Evolutionary conservation across 495 filamentous ascomycete genomes (phyloP).

Genomic region (Immersiella caudata): DNA sequence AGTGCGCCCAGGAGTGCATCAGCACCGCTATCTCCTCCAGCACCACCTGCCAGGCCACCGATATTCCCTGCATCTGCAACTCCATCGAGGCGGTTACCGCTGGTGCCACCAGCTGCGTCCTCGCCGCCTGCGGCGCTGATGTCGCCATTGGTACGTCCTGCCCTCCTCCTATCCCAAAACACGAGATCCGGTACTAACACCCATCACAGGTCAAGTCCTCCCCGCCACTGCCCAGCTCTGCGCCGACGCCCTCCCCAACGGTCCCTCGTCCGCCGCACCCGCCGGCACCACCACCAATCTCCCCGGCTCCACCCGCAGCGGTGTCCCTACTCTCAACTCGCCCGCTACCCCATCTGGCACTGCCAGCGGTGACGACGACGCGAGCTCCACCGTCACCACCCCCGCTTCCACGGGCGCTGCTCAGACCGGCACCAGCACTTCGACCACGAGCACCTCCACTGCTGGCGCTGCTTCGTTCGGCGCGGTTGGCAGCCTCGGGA

Average conservation of each 20-base stretch:
- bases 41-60: conserved; percentile 41
- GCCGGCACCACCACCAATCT: conserved; percentile 19
- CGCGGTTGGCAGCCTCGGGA: neutral
- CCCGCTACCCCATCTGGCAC: conserved; percentile 17
- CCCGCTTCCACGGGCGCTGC: neutral
- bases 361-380: neutral
- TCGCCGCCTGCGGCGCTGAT: conserved; percentile 38
- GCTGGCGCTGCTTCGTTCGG: conserved; percentile 13
- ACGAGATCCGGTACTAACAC: neutral
- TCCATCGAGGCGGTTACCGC: conserved; percentile 37
- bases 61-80: conserved; percentile 50
- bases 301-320: conserved; percentile 3
- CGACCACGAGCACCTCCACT: neutral
- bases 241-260: conserved; percentile 26
- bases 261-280: conserved; percentile 7
- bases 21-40: conserved; percentile 32
- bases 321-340: conserved; percentile 7
- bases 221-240: conserved; percentile 44
- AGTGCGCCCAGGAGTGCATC: conserved; percentile 48
- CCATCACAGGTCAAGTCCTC: conserved; percentile 38
- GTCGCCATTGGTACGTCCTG: conserved; percentile 35
- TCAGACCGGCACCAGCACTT: neutral
- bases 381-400: neutral
- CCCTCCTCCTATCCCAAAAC: neutral
- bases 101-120: conserved; percentile 43